Evolutionary conservation across 2,329 filamentous ascomycete species (phyloP).

Genomic region (Dactylellina drechsleri): DNA sequence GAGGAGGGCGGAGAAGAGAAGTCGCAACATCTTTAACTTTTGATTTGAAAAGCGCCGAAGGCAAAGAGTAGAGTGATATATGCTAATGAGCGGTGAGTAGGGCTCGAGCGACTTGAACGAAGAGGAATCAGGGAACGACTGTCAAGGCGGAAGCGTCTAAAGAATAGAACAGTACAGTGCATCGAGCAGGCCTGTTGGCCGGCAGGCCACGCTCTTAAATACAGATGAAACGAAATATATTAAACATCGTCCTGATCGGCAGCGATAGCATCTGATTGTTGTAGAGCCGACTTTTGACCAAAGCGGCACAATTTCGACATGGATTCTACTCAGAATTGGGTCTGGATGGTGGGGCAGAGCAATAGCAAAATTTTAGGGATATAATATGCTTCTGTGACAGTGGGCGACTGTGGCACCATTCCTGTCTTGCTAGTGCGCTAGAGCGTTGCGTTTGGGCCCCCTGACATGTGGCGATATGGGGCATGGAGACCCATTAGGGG

Average conservation of each 20-base stretch:
- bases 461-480: conserved; percentile 42
- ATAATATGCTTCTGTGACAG: no score
- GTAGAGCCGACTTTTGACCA: conserved; percentile 16
- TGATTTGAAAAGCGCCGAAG: conserved; percentile 5
- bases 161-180: conserved; percentile 16
- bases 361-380: conserved; percentile 3
- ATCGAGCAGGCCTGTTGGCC: conserved; percentile 2
- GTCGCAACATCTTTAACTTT: conserved; percentile 40
- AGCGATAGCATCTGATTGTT: conserved; percentile 27
- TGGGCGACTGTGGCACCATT: conserved; percentile 20
- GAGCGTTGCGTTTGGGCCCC: conserved; percentile 41
- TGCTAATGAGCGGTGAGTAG: background rate
- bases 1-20: conserved; percentile 35
- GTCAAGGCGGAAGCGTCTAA: conserved; percentile 34
- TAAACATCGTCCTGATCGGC: conserved; percentile 40
- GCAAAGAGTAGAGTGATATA: conserved; percentile 8
- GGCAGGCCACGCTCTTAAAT: conserved; percentile 39
- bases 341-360: conserved; percentile 22
- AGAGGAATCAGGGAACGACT: conserved; percentile 30
- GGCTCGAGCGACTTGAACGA: conserved; percentile 38
- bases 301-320: conserved; percentile 19
- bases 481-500: conserved; percentile 35
- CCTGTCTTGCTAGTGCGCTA: conserved; percentile 27
- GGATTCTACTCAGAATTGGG: background rate
- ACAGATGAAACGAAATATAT: conserved; percentile 43